These are phyloP conservation scores for Chlorella sp. DNA, from an alignment of 139 green algal genomes.

Conservation along the genomic window DNA sequence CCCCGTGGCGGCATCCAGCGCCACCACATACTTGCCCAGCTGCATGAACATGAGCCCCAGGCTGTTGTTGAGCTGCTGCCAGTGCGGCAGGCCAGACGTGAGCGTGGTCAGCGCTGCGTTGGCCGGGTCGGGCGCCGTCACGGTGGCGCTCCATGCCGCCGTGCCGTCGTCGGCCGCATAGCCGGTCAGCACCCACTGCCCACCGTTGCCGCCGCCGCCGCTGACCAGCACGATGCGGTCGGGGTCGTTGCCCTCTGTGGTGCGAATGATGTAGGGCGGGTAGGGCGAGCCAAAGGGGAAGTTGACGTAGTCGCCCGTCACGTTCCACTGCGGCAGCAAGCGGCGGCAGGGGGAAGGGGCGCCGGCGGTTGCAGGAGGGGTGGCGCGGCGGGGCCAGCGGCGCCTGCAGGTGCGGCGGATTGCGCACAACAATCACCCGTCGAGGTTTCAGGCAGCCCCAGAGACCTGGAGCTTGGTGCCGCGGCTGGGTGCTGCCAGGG, in stretches of 20 bases:
- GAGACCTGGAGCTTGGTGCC: not conserved
- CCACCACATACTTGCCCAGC: constrained; percentile 9
- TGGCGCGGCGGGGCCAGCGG: not conserved
- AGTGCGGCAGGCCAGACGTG: not conserved
- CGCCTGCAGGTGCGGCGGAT: not conserved
- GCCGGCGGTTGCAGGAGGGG: not conserved
- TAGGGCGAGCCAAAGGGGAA: constrained; percentile 11
- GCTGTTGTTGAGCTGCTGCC: constrained; percentile 12
- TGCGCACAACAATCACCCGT: not conserved
- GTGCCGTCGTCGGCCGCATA: not conserved
- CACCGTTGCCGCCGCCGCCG: not conserved
- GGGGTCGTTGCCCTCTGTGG: not conserved
- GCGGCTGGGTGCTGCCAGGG: not conserved
- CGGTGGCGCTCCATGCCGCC: not conserved
- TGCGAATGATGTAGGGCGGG: not conserved
- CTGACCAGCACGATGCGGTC: constrained; percentile 5
- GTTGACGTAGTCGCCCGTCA: constrained; percentile 13
- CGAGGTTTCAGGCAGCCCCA: too few species aligned
- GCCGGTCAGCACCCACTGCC: not conserved
- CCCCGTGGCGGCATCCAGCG: not conserved
- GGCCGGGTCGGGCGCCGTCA: not conserved
- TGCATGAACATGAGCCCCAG: constrained; percentile 8
- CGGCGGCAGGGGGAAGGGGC: not conserved
- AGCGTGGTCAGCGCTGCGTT: constrained; percentile 5
- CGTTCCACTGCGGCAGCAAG: constrained; percentile 1